Conservation (phyloP, 192 early-diverging fungal species). For the Coemansia sp. region DNA sequence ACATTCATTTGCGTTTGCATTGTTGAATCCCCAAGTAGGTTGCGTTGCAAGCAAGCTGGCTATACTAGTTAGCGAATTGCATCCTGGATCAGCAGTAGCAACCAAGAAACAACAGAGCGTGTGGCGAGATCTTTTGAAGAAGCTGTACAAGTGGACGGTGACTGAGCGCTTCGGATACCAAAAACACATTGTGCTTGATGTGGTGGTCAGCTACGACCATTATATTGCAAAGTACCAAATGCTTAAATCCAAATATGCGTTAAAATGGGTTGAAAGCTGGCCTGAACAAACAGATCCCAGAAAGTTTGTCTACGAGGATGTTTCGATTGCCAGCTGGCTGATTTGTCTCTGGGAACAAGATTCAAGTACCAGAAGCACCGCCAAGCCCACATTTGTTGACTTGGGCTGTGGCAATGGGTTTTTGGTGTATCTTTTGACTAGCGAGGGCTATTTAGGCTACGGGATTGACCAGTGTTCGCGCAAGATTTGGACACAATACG, state of each 20-base stretch:
- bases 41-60: constrained; percentile 4
- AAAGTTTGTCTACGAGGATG: constrained; percentile 86
- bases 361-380: neutral
- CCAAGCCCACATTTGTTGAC: constrained; percentile 67
- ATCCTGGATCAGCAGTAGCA: constrained; percentile 12
- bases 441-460: constrained; percentile 68
- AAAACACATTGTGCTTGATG: constrained; percentile 67
- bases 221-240: constrained; percentile 63
- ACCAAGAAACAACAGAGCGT: constrained; percentile 59
- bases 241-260: constrained; percentile 68
- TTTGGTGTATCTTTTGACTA: constrained; percentile 67
- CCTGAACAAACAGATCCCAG: constrained; percentile 77
- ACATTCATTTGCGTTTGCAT: constrained; percentile 36
- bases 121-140: constrained; percentile 61
- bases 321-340: constrained; percentile 81
- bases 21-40: constrained; percentile 4
- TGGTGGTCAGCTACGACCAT: constrained; percentile 64
- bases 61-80: constrained; percentile 27
- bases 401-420: constrained; percentile 86
- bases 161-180: constrained; percentile 71
- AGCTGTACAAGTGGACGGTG: constrained; percentile 71
- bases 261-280: constrained; percentile 69
- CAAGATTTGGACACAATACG: constrained; percentile 72
- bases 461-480: constrained; percentile 74
- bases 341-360: constrained; percentile 68